Evolutionary conservation across 2,329 filamentous ascomycete genomes (phyloP).

Genomic region (Alternaria angustiovoidea): DNA sequence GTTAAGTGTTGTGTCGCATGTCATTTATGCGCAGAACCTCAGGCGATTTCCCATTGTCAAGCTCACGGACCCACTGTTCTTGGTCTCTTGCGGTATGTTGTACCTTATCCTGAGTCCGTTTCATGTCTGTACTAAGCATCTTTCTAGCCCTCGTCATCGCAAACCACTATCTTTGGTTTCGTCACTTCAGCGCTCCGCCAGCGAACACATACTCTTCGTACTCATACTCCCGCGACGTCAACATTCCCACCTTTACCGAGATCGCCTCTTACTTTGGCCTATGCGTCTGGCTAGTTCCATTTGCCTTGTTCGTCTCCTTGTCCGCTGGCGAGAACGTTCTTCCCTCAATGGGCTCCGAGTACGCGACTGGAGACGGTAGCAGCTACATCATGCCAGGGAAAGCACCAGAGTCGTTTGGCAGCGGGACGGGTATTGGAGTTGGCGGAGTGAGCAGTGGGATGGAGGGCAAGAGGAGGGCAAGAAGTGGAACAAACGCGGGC

Average conservation of each 20-base stretch:
- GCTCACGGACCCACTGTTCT: constrained; percentile 84
- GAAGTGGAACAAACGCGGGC: constrained; percentile 61
- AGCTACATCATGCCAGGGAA: constrained; percentile 57
- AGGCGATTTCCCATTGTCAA: constrained; percentile 79
- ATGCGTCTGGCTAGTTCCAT: constrained; percentile 96
- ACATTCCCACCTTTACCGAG: constrained; percentile 85
- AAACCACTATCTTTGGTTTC: constrained; percentile 97
- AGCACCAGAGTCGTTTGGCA: constrained; percentile 40
- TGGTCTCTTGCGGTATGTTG: constrained; percentile 77
- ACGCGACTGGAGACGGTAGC: constrained; percentile 66
- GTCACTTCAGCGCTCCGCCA: constrained; percentile 76
- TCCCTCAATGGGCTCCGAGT: constrained; percentile 86
- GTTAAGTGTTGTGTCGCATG: constrained; percentile 80
- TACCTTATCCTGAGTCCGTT: background rate
- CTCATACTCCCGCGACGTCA: constrained; percentile 67
- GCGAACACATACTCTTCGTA: constrained; percentile 63
- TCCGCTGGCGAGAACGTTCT: constrained; percentile 95
- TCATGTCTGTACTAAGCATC: constrained; percentile 10
- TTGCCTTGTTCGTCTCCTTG: constrained; percentile 91
- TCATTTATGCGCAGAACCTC: constrained; percentile 89
- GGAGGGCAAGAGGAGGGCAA: constrained; percentile 51
- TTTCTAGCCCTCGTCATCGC: constrained; percentile 75
- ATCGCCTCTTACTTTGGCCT: constrained; percentile 96
- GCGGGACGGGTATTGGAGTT: constrained; percentile 42
- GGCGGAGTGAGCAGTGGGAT: constrained; percentile 23